Evolutionary conservation across 495 filamentous ascomycete species (phyloP), one percentile per base, ranked within the genome.

Genomic region (Penicillium silybi): DNA sequence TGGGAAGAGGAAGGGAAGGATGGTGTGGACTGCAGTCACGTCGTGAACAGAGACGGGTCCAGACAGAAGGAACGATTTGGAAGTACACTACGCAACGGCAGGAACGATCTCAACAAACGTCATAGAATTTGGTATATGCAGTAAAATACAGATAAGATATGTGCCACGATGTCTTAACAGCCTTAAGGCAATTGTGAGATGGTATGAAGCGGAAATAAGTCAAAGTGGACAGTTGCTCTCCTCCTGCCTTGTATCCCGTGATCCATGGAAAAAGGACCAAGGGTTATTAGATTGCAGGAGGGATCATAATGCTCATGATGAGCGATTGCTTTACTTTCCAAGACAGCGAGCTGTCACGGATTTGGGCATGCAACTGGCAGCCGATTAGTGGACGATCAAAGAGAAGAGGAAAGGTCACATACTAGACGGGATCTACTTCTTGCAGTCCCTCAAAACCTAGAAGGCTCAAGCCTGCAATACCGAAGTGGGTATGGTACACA

Each of bases 401-500:
- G 6, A 9, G 37, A 18, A 40, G 6, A 7, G 17, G 17, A n/a
- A n/a, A 9, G 46, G 44, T 19, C 26, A 78, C 86, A 74, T 70
- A 90, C 86, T 97, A 97, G 29, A 87, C 76, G 48, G 93, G 86
- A 68, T 98, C 91, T 52, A 98, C 84, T 60, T 88, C 83, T 58
- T 83, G 71, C 22, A 97, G 67, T 0, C 86, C 91, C 9, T 86
- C 81, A 62, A 85, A 85, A 7, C 80, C 79, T 17, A 97, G 69
- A 29, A 98, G 75, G 63, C 91, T 95, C 57, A 98, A 64, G 6
- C 95, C 93, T 26, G 95, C 87, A 58, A 97, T 61, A 35, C 88
- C 91, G 70, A 98, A 98, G 35, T 80, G 57, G 0, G 93, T 98
- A 66, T 98, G 93, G 71, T 95, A 98, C 37, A 98, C 92, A 79